phyloP scores from a whole-genome alignment of 495 filamentous ascomycete species.

The Penicillium atrosanguineum region DNA sequence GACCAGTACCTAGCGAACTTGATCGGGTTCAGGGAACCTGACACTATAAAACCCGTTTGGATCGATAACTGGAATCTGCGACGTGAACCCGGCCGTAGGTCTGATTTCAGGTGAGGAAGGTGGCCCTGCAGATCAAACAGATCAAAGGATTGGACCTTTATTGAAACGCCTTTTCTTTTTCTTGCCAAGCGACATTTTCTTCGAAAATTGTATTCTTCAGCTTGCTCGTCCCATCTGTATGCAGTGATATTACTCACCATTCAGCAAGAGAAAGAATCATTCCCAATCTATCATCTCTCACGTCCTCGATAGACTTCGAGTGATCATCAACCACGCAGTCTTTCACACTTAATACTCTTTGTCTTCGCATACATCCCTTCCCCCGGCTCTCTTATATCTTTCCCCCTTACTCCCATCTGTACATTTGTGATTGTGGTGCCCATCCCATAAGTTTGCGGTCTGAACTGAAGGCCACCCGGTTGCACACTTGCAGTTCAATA shows the following conservation, averaged over 20 bases:
- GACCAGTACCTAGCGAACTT: not conserved
- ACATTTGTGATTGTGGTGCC: conserved; percentile 29
- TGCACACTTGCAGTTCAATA: conserved; percentile 47
- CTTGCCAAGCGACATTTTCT: conserved; percentile 15
- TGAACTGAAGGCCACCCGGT: conserved; percentile 34
- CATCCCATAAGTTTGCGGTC: conserved; percentile 25
- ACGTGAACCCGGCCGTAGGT: conserved; percentile 4
- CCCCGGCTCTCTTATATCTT: not conserved
- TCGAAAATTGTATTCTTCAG: conserved; percentile 31
- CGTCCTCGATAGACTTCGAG: conserved; percentile 29
- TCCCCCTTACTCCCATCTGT: conserved; percentile 21
- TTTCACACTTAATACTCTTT: conserved; percentile 16
- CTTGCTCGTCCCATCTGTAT: conserved; percentile 37
- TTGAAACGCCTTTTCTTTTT: conserved; percentile 12
- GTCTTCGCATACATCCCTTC: not conserved
- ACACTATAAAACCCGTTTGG: not conserved
- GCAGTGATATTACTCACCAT: conserved; percentile 32
- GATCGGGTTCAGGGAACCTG: not conserved
- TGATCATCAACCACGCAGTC: conserved; percentile 23
- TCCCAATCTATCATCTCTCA: conserved; percentile 26
- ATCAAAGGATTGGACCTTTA: conserved; percentile 21
- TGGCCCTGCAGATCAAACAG: conserved; percentile 14
- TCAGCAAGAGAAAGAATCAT: conserved; percentile 31
- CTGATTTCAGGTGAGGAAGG: conserved; percentile 16
- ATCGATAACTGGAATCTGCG: not conserved